Base-by-base conservation (phyloP, 2,329 filamentous ascomycete species). In the Aspergillus awamori region DNA sequence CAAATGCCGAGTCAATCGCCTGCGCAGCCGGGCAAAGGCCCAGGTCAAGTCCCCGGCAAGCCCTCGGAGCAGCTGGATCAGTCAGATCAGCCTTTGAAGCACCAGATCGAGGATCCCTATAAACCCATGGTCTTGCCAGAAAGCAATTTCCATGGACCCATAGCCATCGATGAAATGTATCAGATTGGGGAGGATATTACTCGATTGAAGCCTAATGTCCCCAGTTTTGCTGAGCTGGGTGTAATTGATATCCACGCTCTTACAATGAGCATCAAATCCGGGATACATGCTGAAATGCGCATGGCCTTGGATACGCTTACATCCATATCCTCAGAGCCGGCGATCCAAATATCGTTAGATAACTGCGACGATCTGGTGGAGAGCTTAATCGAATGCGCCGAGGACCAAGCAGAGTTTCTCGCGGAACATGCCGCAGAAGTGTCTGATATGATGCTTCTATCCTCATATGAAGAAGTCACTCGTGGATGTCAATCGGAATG, bases 291-390 rank as follows among this genome's bases (percentile, higher is more conserved):
- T 5, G 95, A 99, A 77, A 89, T 97, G n/a, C 88, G 94, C 8
- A 79, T 97, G 63, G 94, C 94, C 2, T 81, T 99, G 48, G 95
- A 98, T 74, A 92, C 90, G 0, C 81, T 99, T 38, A 88, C 87
- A 8, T 87, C 86, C 20, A 83, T 95, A 11, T 92, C 90, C 2
- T 85, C 85, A 41, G 86, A 89, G 57, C 79, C 81, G 15, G 82
- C 85, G 4, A 83, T 89, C 24, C 82, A 84, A n/a, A 81, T 93
- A 17, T 86, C 88, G 45, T 80, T 97, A 43, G 83, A 87, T 59
- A 86, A 86, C 58, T 96, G 92, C 71, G 93, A 97, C 60, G 95
- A 98, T 72, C 78, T 99, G 59, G 84, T 97, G 17, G 95, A 98
- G 62, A 89, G 90, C 0, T 79, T 99, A 55, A 82, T 97, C 36